A percentile compares a stretch with the other conserved stretches of the same genome.
Evolutionary conservation across 495 filamentous ascomycete genomes (phyloP).

Genomic region (Penicillium herquei): DNA sequence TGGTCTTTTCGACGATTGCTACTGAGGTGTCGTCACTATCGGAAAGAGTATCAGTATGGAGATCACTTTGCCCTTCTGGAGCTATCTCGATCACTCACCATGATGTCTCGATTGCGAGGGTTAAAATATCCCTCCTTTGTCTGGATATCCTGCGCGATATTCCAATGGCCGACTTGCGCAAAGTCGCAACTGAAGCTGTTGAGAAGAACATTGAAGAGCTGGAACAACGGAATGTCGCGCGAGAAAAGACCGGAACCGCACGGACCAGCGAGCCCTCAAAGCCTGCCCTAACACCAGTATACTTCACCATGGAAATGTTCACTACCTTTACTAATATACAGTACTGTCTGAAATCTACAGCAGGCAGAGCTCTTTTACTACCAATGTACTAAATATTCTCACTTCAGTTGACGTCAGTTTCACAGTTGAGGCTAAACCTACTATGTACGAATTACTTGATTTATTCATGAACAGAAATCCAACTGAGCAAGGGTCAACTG

Average conservation of each 20-base stretch:
- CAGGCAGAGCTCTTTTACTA: too few species aligned
- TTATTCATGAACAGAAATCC: too few species aligned
- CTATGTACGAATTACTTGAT: too few species aligned
- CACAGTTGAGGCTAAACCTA: too few species aligned
- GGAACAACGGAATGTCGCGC: slow-evolving; percentile 2
- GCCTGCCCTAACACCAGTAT: slow-evolving; percentile 20
- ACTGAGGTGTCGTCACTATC: slow-evolving; percentile 89
- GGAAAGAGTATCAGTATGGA: slow-evolving; percentile 10
- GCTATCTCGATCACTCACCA: slow-evolving; percentile 47
- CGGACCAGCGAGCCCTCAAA: slow-evolving; percentile 31
- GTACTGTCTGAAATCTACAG: too few species aligned
- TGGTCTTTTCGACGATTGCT: slow-evolving; percentile 67
- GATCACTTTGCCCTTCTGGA: neutral
- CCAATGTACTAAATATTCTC: too few species aligned
- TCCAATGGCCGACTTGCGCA: slow-evolving; percentile 20
- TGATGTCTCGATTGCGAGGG: slow-evolving; percentile 92
- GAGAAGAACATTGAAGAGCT: slow-evolving; percentile 29
- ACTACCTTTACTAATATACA: neutral
- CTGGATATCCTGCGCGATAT: slow-evolving; percentile 7
- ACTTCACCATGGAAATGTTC: neutral
- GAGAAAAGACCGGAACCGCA: slow-evolving; percentile 30
- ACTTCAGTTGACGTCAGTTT: too few species aligned
- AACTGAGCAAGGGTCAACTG: too few species aligned
- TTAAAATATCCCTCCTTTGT: slow-evolving; percentile 51
- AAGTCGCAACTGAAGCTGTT: slow-evolving; percentile 15